Evolutionary conservation across 495 filamentous ascomycete genomes (phyloP), one percentile per base, ranked within the genome.

Genomic region (Penicillium soppii): DNA sequence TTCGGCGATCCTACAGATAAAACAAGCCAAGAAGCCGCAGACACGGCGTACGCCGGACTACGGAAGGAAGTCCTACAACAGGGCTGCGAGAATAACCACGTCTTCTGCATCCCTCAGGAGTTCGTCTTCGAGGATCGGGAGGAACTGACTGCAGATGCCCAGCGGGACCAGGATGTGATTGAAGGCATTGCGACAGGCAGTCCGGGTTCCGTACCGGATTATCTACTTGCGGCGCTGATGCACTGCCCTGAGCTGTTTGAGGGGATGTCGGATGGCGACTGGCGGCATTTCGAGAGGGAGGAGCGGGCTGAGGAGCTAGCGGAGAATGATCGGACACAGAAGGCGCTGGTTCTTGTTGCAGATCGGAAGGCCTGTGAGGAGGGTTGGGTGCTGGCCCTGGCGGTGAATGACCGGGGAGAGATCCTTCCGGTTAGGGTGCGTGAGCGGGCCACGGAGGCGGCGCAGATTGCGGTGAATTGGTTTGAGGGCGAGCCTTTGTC

Each of bases 331-430:
- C 38, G 20, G 38, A 2, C 21, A 25, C 55, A 58, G 32, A 23
- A 6, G 15, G 35, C 43, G 20, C 43, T 59, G 4, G 39, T 59
- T 10, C 22, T 49, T 35, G 30, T 59, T 41, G 57, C 52, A 1
- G 57, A 59, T 49, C 52, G 57, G 13, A 55, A 49, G 52, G 57
- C 57, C 21, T 59, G 57, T 29, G 47, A 52, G 19, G 52, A 55
- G 1, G 57, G 57, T 2, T 55, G 57, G 57, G 52, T 59, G 37
- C 48, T 55, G 30, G 22, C 15, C 37, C 30, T 55, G 22, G 56
- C 43, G 8, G 32, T 59, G 22, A 52, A 59, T 35, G 52, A 55
- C 27, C 42, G 21, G 43, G 56, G 52, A 1, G 27, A 49, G 42
- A 25, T 59, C 32, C 43, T 59, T 40, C 52, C 56, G 3, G 47